Conservation (phyloP, 805 yeast species). For the Gaillardinia entomophila region DNA sequence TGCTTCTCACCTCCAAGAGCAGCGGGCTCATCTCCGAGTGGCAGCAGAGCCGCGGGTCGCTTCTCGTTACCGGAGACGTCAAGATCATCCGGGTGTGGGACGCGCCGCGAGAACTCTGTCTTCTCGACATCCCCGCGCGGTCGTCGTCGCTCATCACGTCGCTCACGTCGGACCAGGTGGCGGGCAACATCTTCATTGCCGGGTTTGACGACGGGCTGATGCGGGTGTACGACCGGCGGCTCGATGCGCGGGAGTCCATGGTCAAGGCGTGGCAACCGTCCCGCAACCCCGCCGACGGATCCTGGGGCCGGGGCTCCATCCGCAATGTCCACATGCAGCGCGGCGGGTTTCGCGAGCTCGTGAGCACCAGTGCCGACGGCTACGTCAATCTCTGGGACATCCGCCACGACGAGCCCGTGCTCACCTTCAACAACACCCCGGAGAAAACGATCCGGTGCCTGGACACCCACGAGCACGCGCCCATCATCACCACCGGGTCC, state of each 20-base stretch:
- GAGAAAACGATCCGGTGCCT: constrained; percentile 55
- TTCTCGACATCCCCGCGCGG: constrained; percentile 84
- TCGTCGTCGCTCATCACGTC: constrained; percentile 85
- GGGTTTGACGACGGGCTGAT: constrained; percentile 91
- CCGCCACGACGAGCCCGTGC: constrained; percentile 64
- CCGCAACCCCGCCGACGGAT: constrained; percentile 14
- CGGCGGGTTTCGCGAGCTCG: constrained; percentile 89
- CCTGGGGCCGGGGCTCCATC: constrained; percentile 45
- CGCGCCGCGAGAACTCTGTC: constrained; percentile 86
- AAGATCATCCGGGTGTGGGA: constrained; percentile 92
- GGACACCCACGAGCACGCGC: constrained; percentile 94
- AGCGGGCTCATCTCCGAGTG: constrained; percentile 87
- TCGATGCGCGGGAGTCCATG: constrained; percentile 81
- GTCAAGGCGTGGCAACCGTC: constrained; percentile 66
- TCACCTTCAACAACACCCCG: constrained; percentile 52
- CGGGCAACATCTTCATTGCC: constrained; percentile 83
- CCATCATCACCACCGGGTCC: constrained; percentile 84
- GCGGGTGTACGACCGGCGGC: constrained; percentile 84
- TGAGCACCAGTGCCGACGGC: constrained; percentile 81
- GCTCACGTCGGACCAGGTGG: constrained; percentile 90
- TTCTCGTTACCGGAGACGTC: constrained; percentile 91
- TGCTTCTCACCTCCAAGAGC: constrained; percentile 72
- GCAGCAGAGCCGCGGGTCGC: constrained; percentile 93
- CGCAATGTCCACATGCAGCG: constrained; percentile 89
- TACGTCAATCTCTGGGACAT: constrained; percentile 88